Conservation (phyloP, 768 basidiomycete species). For the Collybiopsis confluens region DNA sequence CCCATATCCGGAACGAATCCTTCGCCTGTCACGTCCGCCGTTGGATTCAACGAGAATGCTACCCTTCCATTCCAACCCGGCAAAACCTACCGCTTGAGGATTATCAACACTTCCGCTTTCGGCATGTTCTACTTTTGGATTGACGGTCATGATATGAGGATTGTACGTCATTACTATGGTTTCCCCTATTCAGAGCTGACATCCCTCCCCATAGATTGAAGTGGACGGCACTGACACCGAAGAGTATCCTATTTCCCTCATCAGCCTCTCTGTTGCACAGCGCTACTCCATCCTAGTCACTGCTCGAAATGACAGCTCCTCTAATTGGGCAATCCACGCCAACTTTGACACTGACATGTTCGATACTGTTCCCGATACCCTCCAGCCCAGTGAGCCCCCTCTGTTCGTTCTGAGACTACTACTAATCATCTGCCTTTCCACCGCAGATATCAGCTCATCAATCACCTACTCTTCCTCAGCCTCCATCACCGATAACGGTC, state of each 20-base stretch:
- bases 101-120: conserved; percentile 82
- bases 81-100: conserved; percentile 84
- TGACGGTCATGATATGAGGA: conserved; percentile 80
- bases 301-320: conserved; percentile 78
- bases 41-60: conserved; percentile 86
- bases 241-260: conserved; percentile 64
- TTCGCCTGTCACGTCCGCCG: conserved; percentile 47
- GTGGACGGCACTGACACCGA: conserved; percentile 81
- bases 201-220: conserved; percentile 51
- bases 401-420: background rate
- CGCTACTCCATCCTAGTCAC: conserved; percentile 91
- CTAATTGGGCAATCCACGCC: conserved; percentile 87
- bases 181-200: background rate
- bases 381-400: conserved; percentile 64
- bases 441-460: conserved; percentile 73
- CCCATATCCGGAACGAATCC: conserved; percentile 49
- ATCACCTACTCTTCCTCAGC: conserved; percentile 67
- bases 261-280: conserved; percentile 82
- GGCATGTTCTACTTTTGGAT: conserved; percentile 83
- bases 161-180: conserved; percentile 22
- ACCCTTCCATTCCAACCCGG: conserved; percentile 81
- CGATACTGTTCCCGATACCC: conserved; percentile 65
- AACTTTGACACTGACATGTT: conserved; percentile 93
- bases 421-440: background rate
- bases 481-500: conserved; percentile 46